These are phyloP conservation scores for Abelmoschus esculentus DNA, from an alignment of 345 rosid genomes.

Conservation along the genomic window DNA sequence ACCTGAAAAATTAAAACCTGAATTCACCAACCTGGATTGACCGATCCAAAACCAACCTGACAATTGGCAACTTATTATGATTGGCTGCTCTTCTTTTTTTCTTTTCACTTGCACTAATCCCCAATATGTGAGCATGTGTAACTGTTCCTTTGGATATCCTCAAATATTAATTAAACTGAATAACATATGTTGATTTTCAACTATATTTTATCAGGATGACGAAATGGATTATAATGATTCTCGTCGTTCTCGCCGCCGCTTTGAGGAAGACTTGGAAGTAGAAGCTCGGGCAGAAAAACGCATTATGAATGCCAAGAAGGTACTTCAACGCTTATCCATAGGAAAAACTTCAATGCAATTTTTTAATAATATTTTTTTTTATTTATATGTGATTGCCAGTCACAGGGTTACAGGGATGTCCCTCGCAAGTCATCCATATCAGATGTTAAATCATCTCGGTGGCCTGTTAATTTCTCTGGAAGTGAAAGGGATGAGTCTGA, in stretches of 20 bases:
- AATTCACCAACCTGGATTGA: no score
- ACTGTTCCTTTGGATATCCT: not conserved
- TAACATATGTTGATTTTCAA: constrained; percentile 5
- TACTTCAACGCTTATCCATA: constrained; percentile 14
- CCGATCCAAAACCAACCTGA: not conserved
- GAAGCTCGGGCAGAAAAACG: constrained; percentile 89
- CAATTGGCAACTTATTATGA: not conserved
- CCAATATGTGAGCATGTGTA: not conserved
- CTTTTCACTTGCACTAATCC: not conserved
- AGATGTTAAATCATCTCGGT: constrained; percentile 52
- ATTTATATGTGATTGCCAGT: constrained; percentile 6
- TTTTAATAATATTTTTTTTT: not conserved
- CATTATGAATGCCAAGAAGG: constrained; percentile 95
- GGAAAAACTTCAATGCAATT: not conserved
- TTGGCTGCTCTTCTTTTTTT: not conserved
- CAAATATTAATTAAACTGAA: not conserved
- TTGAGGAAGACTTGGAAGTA: constrained; percentile 85
- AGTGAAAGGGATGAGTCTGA: constrained; percentile 95
- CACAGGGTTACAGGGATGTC: constrained; percentile 64
- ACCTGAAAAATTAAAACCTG: no score
- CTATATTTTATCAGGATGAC: constrained; percentile 53
- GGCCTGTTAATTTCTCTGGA: constrained; percentile 68
- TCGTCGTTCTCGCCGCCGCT: constrained; percentile 64
- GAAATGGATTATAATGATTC: constrained; percentile 74
- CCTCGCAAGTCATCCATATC: constrained; percentile 52